Evolutionary conservation across 1,284 basidiomycete species (phyloP), one percentile per base, ranked within the genome.

Genomic region (Cerioporus squamosus): DNA sequence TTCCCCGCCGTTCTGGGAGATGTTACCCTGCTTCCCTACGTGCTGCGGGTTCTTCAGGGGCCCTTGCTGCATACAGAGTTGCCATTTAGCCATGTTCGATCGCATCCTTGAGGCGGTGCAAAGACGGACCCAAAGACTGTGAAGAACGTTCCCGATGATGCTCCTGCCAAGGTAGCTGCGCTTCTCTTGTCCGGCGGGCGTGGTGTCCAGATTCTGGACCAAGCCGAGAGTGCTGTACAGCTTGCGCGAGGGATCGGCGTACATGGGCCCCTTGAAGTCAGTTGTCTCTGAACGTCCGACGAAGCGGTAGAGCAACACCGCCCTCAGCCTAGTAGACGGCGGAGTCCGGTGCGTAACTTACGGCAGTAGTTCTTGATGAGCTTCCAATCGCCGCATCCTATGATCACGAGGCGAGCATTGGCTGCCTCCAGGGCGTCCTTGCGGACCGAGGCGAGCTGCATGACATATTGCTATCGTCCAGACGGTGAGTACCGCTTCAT

Each of bases 361-460:
- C 86, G 79, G 50, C 76, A 74, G 69, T 90, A 90, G n/a, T 69
- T 64, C 43, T 76, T 68, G 53, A 89, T 85, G 9, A 81, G 72
- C 23, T 79, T 65, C 77, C 80, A 85, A 26, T 85, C 81, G 2
- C 88, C 88, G 62, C 87, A 89, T 2, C 88, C 87, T 42, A 91
- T 74, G 23, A 90, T 68, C 2, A 83, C 74, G 4, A 90, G 74
- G 43, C 77, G 77, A 10, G 72, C 69, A 12, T 69, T 70, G 0
- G 82, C 79, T 17, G 71, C 66, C 2, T 76, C 71, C 8, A 90
- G 71, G 1, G 77, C 72, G 5, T 79, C 78, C 18, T 74, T 61
- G 5, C 79, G 71, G 2, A 87, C 73, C 0, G 74, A 64, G 8
- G 79, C 76, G 2, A 90, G 75, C 51, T 81, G 74, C 33, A 77